phyloP scores from a whole-genome alignment of 257 asterid species.

The Paulownia fortunei region DNA sequence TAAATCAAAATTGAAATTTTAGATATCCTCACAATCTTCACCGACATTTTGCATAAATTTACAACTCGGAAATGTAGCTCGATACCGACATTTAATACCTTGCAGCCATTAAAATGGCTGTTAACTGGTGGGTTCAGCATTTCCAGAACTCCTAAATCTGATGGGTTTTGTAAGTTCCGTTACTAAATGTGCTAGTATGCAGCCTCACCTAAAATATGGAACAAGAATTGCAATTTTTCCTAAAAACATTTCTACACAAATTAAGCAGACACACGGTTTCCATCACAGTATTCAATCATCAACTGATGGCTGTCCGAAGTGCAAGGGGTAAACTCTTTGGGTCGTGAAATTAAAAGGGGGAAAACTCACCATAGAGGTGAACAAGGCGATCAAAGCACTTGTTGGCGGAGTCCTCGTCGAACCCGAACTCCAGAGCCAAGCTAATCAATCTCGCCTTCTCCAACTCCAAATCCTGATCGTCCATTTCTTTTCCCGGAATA shows the following conservation, averaged over 20 bases:
- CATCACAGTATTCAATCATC: not conserved
- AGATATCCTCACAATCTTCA: not conserved
- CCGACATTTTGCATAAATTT: not conserved
- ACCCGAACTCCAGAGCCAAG: conserved; percentile 86
- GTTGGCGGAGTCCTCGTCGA: conserved; percentile 69
- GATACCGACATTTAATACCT: not conserved
- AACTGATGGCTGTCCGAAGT: too few relatives aligned
- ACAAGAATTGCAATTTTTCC: not conserved
- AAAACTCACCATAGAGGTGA: conserved; percentile 70
- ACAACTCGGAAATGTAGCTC: not conserved
- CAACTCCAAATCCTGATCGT: conserved; percentile 62
- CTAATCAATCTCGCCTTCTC: conserved; percentile 78
- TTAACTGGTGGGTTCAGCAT: not conserved
- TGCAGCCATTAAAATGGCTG: not conserved
- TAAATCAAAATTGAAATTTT: not conserved
- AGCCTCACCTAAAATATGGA: not conserved
- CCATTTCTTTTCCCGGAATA: conserved; percentile 41
- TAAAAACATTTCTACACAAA: not conserved
- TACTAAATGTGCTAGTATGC: not conserved
- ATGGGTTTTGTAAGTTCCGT: not conserved
- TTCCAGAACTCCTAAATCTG: not conserved
- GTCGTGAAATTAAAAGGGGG: conserved; percentile 20
- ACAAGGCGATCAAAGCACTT: conserved; percentile 75
- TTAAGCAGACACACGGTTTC: not conserved
- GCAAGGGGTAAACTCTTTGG: too few relatives aligned